Conservation (phyloP, 2,329 filamentous ascomycete species). For the Penicillium crustosum region DNA sequence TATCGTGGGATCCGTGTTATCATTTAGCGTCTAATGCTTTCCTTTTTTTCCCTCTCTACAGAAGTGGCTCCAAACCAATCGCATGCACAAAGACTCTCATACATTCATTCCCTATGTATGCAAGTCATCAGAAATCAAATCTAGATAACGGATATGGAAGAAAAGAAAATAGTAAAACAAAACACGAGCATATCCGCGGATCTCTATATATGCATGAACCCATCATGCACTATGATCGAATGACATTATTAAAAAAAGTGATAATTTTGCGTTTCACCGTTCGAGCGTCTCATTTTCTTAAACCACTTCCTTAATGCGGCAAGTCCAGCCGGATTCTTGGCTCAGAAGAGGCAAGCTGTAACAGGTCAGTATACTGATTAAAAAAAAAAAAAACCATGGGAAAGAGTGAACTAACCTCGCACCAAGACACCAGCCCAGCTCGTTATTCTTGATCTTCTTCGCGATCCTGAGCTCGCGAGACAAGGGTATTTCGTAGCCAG, state of each 20-base stretch:
- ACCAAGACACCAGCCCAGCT: slow-evolving; percentile 96
- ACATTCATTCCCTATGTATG: slow-evolving; percentile 14
- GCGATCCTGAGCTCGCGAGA: slow-evolving; percentile 95
- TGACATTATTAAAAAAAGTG: slow-evolving; percentile 25
- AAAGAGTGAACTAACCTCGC: slow-evolving; percentile 68
- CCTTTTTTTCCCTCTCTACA: neutral
- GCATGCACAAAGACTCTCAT: neutral
- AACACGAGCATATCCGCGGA: slow-evolving; percentile 20
- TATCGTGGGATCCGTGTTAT: neutral
- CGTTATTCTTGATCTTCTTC: slow-evolving; percentile 97
- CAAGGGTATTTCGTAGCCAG: slow-evolving; percentile 96
- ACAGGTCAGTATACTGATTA: slow-evolving; percentile 24
- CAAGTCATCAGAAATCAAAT: slow-evolving; percentile 17
- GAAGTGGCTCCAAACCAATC: neutral
- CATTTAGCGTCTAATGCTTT: slow-evolving; percentile 1
- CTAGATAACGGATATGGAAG: slow-evolving; percentile 14
- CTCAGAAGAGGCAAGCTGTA: slow-evolving; percentile 77
- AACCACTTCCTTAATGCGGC: slow-evolving; percentile 75
- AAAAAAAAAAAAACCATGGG: neutral
- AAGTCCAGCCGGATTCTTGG: slow-evolving; percentile 83
- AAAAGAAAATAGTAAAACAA: slow-evolving; percentile 21
- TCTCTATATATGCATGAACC: slow-evolving; percentile 33
- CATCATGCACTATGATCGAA: slow-evolving; percentile 24
- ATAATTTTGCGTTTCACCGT: slow-evolving; percentile 17
- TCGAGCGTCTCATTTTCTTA: slow-evolving; percentile 43